Evolutionary conservation across 2,329 filamentous ascomycete species (phyloP).

Genomic region (Claviceps sp.): DNA sequence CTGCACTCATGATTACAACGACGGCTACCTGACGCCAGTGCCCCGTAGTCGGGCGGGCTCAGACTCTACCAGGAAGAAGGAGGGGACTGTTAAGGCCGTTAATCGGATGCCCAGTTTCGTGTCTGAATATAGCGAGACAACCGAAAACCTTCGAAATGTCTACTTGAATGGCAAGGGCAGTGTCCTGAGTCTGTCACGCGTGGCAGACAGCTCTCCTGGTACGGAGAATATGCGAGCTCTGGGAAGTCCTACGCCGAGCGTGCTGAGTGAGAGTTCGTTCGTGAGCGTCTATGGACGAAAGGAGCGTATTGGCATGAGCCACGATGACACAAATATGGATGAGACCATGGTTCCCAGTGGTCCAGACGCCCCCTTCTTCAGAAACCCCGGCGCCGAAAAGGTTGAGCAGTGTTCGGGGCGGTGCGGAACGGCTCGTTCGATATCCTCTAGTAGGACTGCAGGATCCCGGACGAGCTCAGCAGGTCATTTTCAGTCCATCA

Average conservation of each 20-base stretch:
- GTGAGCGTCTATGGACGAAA: constrained; percentile 44
- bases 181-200: constrained; percentile 34
- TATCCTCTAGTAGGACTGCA: not conserved
- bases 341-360: constrained; percentile 19
- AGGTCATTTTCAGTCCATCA: constrained; percentile 30
- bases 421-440: constrained; percentile 1
- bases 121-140: constrained; percentile 44
- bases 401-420: not conserved
- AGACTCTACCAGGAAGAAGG: constrained; percentile 8
- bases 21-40: constrained; percentile 12
- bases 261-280: constrained; percentile 56
- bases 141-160: constrained; percentile 47
- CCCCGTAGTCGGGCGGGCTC: constrained; percentile 8
- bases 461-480: constrained; percentile 14
- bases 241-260: constrained; percentile 47
- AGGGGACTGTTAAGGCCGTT: constrained; percentile 26
- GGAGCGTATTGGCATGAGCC: constrained; percentile 15
- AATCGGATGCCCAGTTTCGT: constrained; percentile 52
- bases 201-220: constrained; percentile 28
- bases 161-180: constrained; percentile 39
- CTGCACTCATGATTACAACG: constrained; percentile 18
- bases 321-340: constrained; percentile 14
- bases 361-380: constrained; percentile 5
- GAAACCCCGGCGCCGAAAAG: not conserved
- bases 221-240: constrained; percentile 24